Evolutionary conservation across 2,329 filamentous ascomycete genomes (phyloP), one percentile per base, ranked within the genome.

Genomic region (Akanthomyces uredinophilus): DNA sequence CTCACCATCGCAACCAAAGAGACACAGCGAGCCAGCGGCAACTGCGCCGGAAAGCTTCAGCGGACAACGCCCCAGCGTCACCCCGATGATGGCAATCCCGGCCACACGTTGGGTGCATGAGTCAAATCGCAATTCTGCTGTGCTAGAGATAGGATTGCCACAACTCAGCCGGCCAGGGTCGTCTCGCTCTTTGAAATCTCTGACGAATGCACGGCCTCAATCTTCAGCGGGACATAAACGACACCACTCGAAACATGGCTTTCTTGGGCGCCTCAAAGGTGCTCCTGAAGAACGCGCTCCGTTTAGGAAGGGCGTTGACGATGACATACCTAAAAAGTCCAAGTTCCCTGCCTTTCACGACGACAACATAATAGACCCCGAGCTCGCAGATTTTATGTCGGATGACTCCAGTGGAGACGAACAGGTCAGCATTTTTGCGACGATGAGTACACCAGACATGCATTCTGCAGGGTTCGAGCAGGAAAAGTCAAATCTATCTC

Each of bases 281-380:
- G 80, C 83, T 6, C 79, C 87, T 20, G 91, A 96, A 63, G 91
- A 97, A 65, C 84, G 91, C 62, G 94, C 91, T 0, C 95, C 95
- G 0, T 98, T 98, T 67, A 91, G 92, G 60, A 89, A 89, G 63
- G 82, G 87, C 13, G 79, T 82, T 20, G 86, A 79, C 11, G 86
- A 96, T 58, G 88, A 92, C 63, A 77, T 82, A 53, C 78, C 81
- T 4, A 86, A 83, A 65, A 88, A 87, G 65, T 79, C 85, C 8
- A 86, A 87, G 47, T 82, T 96, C 41, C 89, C 93, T 18, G 92
- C 92, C n/a, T 98, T 99, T 68, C 95, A 99, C 72, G 92, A 95
- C 70, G 95, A 99, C 78, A 98, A 95, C 71, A 96, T 99, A 68
- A 98, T 99, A 68, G 95, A 99, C 71, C 95, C 95, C 1, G 95